These are phyloP conservation scores for Porcisia hertigi DNA, from an alignment of 208 protist genomes.

Conservation along the genomic window DNA sequence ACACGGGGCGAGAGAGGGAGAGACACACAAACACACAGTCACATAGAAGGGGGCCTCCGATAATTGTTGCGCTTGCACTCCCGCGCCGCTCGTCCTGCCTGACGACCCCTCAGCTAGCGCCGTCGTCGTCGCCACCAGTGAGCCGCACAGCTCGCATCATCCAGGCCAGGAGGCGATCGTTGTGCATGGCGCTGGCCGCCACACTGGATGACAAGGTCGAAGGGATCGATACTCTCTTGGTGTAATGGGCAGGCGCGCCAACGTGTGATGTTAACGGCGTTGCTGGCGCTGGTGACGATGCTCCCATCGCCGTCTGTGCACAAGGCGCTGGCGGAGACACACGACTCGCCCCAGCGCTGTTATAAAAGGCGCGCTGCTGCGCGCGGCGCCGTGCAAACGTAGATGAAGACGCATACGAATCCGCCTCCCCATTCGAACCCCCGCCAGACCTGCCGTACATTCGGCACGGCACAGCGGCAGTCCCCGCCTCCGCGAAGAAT, in stretches of 20 bases:
- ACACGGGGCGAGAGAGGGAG: neutral
- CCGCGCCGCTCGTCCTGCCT: neutral
- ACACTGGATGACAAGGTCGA: neutral
- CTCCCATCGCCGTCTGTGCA: neutral
- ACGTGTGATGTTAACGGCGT: neutral
- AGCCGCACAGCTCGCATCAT: conserved; percentile 14
- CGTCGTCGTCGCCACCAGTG: neutral
- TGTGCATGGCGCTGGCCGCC: neutral
- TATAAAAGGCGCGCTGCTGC: conserved; percentile 14
- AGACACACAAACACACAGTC: neutral
- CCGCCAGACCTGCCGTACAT: neutral
- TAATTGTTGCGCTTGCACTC: neutral
- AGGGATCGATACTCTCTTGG: neutral
- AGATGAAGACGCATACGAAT: conserved; percentile 12
- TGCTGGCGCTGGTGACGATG: neutral
- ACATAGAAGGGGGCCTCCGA: neutral
- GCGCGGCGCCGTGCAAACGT: conserved; percentile 23
- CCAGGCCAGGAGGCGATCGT: conserved; percentile 13
- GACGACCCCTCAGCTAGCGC: neutral
- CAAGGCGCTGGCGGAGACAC: neutral
- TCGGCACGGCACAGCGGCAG: neutral
- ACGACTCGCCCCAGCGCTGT: neutral
- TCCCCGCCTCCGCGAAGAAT: conserved; percentile 9
- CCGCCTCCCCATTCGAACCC: neutral
- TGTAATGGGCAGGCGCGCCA: neutral